Percentiles rank a stretch among this genome's conserved stretches.
phyloP scores from a whole-genome alignment of 208 protist genomes.

The Acanthamoeba sp. region DNA sequence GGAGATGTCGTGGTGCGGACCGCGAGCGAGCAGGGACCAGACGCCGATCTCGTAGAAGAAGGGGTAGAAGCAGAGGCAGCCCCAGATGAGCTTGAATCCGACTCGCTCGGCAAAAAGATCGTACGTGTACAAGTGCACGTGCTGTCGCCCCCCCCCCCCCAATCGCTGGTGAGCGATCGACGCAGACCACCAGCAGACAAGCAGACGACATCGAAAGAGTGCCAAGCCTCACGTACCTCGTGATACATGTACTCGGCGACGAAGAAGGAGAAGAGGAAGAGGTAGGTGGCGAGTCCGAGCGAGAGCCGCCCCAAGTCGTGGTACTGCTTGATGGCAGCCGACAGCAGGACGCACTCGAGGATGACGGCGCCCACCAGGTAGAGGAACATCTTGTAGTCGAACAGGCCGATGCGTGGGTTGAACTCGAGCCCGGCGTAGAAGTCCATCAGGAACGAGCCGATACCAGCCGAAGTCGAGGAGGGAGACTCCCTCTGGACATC shows the following conservation, averaged over 20 bases:
- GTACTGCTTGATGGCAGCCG: background rate
- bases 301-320: background rate
- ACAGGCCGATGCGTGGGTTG: background rate
- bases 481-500: background rate
- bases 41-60: constrained; percentile 39
- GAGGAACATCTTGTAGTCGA: constrained; percentile 27
- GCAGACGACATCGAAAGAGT: background rate
- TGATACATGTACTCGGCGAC: background rate
- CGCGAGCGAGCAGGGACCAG: background rate
- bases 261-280: background rate
- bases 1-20: background rate
- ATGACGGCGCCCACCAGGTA: constrained; percentile 24
- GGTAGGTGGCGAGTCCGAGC: background rate
- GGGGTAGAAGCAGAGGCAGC: constrained; percentile 48
- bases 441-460: background rate
- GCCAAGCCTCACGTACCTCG: no score
- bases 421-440: background rate
- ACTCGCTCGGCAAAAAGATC: background rate
- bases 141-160: background rate
- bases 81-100: constrained; percentile 12
- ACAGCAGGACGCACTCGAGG: background rate
- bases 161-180: no score
- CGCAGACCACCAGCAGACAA: no score
- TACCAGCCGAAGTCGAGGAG: background rate
- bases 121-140: constrained; percentile 38